Base-by-base conservation (phyloP, 495 filamentous ascomycete genomes). In the Rhypophila decipiens region DNA sequence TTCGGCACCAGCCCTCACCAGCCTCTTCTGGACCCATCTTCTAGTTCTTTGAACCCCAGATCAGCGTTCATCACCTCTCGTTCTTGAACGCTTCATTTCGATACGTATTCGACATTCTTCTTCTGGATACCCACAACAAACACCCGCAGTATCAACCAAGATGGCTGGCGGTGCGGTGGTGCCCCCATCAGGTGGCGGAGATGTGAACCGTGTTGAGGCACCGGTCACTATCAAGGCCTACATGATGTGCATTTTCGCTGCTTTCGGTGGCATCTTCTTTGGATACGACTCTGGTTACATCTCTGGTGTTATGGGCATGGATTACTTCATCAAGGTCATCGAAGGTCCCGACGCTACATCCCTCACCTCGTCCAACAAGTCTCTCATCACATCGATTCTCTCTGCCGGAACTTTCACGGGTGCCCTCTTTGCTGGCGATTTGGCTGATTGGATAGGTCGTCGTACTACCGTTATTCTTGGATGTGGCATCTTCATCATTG, bases 301-400 rank as follows among this genome's bases (percentile, higher is more conserved):
- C 58, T 72, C 65, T 45, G 78, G 79, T 39, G 76, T 83, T 29
- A 60, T 78, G 53, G 80, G 61, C 45, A 81, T 77, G 42, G 75
- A 77, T 48, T 60, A 65, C 52, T 78, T 82, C 64, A 67, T 72
- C 13, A 51, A 75, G 10, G 76, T 77, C 40, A 59, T 61, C 39
- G 53, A 55, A 13, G 68, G 73, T 49, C 59, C 63, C 49, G 65
- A 62, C 22, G 56, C 58, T 31, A 46, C 29, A n/a, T 48, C 39
- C 18, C 59, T 59, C 8, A 53, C 49, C 1, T 50, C 61, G 20
- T 49, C 47, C n/a, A 49, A 70, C 47, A 81, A 84, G 66, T 82
- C 79, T 4, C 71, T 87, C 40, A 87, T 86, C 54, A 82, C 80
- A 41, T 85, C 84, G n/a, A 85, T 87, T 52, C 75, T 87, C 34